Base-by-base conservation (phyloP, 805 yeast species). In the Zygosaccharomyces kombuchaensis region DNA sequence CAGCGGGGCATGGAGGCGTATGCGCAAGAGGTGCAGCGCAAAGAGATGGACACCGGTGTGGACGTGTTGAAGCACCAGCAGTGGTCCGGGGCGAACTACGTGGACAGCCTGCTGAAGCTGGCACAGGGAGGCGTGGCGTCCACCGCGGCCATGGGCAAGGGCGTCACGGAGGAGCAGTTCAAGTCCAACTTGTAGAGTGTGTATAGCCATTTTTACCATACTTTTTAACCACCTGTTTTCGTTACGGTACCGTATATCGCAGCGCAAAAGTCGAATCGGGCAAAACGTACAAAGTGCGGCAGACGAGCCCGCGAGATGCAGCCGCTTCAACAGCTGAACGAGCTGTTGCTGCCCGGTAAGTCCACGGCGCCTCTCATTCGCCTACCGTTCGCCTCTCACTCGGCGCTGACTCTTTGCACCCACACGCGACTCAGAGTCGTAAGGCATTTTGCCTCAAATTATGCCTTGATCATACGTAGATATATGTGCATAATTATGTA, bases 1-100 rank as follows among this genome's bases (percentile, higher is more conserved):
- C 73, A 79, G 66, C 76, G 78, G 56, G 98, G 97, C 56, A 91
- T 91, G 98, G 84, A 83, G 71, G 97, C 97, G 6, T 91, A 91
- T 66, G 98, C 96, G 46, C 84, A 82, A 65, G 74, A 74, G 54
- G 83, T 91, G 50, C 98, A 91, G 73, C 79, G 82, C 52, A 84
- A 81, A 50, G 98, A 91, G 75, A 86, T 90, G 67, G 87, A 83
- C 59, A 75, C 74, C 49, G 90, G 87, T 54, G 96, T 90, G 55
- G 98, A 91, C 69, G 96, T 91, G 48, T 95, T 91, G 53, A 91
- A 89, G 76, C 98, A 91, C 70, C 98, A 91, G 71, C 88, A 90
- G 70, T 91, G 98, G 98, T 88, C 96, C 35, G 98, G 98, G 65
- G 98, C 98, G 25, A 96, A 87, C 71, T 90, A 88, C 74, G 84